Evolutionary conservation across 2,329 filamentous ascomycete genomes (phyloP).

Genomic region (Rosellinia necatrix): DNA sequence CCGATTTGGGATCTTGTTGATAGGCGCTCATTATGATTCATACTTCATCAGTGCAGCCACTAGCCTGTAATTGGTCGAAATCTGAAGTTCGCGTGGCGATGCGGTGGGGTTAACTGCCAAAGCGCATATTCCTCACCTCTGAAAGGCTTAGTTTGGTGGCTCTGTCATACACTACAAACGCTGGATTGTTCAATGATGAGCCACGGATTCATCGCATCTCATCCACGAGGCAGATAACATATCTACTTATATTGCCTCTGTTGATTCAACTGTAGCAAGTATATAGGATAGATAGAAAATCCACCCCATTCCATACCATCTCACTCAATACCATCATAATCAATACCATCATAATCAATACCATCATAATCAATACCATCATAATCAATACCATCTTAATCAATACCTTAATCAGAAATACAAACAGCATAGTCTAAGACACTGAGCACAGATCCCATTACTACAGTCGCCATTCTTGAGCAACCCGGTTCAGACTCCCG

Average conservation of each 20-base stretch:
- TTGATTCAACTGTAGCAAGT: not conserved
- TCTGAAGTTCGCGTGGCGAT: not conserved
- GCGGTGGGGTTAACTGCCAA: not conserved
- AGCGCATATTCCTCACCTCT: not conserved
- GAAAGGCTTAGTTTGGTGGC: not conserved
- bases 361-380: too few relatives aligned
- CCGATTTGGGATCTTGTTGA: too few relatives aligned
- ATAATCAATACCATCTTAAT: not conserved
- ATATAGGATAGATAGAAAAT: not conserved
- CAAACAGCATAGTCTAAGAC: too few relatives aligned
- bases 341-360: too few relatives aligned
- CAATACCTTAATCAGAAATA: too few relatives aligned
- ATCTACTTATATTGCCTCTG: too few relatives aligned
- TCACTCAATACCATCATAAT: not conserved
- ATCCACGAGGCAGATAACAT: too few relatives aligned
- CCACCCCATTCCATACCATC: not conserved
- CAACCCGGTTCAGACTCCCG: not conserved
- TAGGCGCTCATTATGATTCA: constrained; percentile 37
- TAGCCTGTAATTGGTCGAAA: constrained; percentile 27
- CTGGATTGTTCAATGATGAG: not conserved
- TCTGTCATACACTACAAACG: not conserved
- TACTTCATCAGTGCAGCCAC: constrained; percentile 25
- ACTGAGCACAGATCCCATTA: not conserved
- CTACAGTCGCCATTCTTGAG: not conserved
- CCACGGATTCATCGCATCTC: not conserved